Evolutionary conservation across 2,329 filamentous ascomycete genomes (phyloP).

Genomic region (Neonectria ditissima): DNA sequence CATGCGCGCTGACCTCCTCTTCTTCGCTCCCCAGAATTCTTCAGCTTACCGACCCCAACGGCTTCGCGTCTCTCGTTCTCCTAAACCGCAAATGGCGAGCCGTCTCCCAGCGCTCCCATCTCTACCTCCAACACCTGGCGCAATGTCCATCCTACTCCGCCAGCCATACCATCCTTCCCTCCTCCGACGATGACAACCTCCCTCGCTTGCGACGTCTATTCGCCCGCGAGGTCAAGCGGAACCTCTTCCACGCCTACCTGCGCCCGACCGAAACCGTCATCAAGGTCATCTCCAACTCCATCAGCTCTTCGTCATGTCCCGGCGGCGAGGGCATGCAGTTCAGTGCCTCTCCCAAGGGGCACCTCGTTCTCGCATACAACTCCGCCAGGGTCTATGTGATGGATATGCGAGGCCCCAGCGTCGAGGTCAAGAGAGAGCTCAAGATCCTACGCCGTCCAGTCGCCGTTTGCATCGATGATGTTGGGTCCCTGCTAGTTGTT

Average conservation of each 20-base stretch:
- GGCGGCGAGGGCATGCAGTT: conserved; percentile 90
- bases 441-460: conserved; percentile 82
- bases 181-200: conserved; percentile 63
- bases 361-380: conserved; percentile 82
- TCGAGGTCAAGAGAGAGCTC: conserved; percentile 79
- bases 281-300: conserved; percentile 84
- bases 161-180: conserved; percentile 57
- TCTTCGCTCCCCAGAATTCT: conserved; percentile 64
- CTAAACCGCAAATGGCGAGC: conserved; percentile 75
- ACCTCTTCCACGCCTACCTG: conserved; percentile 81
- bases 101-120: conserved; percentile 71
- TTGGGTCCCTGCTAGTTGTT: conserved; percentile 81
- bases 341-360: conserved; percentile 79
- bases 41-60: conserved; percentile 68
- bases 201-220: conserved; percentile 74
- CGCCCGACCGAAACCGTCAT: conserved; percentile 78
- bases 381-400: conserved; percentile 87
- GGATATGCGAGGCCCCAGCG: conserved; percentile 69
- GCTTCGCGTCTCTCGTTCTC: conserved; percentile 74
- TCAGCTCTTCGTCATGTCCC: conserved; percentile 85
- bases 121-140: conserved; percentile 73
- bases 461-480: conserved; percentile 82
- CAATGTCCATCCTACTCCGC: conserved; percentile 69
- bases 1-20: conserved; percentile 32
- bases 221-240: conserved; percentile 77